Base-by-base conservation (phyloP, 2,329 filamentous ascomycete species). In the Tolypocladium pustulatum region DNA sequence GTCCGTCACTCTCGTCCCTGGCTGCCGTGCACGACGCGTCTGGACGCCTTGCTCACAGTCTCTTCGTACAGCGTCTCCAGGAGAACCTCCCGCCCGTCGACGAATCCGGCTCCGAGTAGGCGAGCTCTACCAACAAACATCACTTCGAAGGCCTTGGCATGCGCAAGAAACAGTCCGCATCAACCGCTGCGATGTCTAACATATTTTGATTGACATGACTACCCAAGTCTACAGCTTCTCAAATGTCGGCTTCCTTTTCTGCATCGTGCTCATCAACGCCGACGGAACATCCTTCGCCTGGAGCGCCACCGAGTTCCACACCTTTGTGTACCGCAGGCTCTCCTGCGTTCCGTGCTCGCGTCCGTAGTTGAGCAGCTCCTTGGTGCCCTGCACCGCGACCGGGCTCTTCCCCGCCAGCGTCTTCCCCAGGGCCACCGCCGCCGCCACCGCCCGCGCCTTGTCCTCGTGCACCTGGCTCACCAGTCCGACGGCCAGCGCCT, bases 281-380 rank as follows among this genome's bases (percentile, higher is more conserved):
- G 81, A 77, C 68, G 83, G 76, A 51, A 96, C 81, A 77, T 97
- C 93, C 57, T 79, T 77, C 8, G 90, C 89, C 77, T 97, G 92
- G 65, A 96, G 69, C 68, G 89, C 89, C 2, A 85, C 88, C 65
- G 85, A 82, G 69, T 97, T 97, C 93, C 92, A 97, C 1, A 94
- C 81, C 13, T 84, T 81, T 4, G 92, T 96, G 72, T 96, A 97
- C 59, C 84, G 83, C 70, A 97, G 74, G 54, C 87, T 90, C 65
- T 96, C 91, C 53, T 82, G 83, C 34, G 96, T 84, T 2, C 81
- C 79, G 70, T 91, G 84, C 71, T 96, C 92, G 66, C 90, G 81
- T 38, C 87, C 88, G 68, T 87, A 90, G 72, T 94, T 91, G 68
- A 96, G 70, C 62, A 96, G 74, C 75, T 94, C 89, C 77, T 96